Conservation (phyloP, 192 early-diverging fungal genomes). For the Chytriomyces sp. region DNA sequence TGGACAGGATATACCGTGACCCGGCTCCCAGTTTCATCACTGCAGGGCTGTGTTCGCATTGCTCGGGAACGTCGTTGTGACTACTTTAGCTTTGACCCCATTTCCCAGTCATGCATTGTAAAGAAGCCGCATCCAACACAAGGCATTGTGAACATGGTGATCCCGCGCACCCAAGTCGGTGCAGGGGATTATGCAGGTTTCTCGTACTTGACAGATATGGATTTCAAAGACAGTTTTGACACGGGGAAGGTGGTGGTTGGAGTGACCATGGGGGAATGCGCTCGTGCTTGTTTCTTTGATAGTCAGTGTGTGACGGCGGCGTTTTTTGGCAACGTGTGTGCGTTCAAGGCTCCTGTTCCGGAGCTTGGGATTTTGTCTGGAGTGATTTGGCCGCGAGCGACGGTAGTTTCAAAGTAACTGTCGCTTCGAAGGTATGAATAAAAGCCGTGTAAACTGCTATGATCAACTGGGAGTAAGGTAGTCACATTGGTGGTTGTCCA, state of each 20-base stretch:
- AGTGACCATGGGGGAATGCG: conserved; percentile 1
- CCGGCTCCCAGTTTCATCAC: neutral
- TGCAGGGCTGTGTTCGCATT: neutral
- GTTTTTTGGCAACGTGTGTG: neutral
- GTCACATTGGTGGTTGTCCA: no score
- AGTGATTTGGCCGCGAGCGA: neutral
- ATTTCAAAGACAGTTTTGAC: conserved; percentile 1
- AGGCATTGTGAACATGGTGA: neutral
- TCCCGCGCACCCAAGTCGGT: neutral
- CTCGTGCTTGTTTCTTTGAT: neutral
- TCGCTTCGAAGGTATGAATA: no score
- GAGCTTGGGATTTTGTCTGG: neutral
- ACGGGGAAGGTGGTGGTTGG: neutral
- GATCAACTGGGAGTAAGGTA: no score
- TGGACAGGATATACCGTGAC: neutral
- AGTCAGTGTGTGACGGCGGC: neutral
- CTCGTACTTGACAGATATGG: neutral
- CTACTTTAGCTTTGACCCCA: neutral
- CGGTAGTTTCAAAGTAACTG: no score
- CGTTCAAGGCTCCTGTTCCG: neutral
- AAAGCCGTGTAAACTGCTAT: no score
- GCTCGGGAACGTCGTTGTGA: neutral
- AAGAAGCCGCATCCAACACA: neutral
- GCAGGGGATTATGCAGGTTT: neutral
- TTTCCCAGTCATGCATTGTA: neutral